Base-by-base conservation (phyloP, 2,329 filamentous ascomycete genomes). In the Eutypa lata region DNA sequence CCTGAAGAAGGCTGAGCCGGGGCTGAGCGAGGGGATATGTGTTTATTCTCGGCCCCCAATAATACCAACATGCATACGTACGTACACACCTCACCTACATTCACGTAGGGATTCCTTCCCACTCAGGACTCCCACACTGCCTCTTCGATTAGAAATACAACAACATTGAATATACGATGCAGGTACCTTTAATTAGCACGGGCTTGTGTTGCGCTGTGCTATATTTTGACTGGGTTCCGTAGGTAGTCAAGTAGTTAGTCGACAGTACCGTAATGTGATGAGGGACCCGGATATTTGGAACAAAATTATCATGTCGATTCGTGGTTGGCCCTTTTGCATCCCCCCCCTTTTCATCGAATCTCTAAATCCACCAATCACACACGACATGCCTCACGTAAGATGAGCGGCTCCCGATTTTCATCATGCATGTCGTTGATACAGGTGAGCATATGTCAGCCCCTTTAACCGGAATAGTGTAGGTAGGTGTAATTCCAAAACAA, bases 1-100 rank as follows among this genome's bases (percentile, higher is more conserved):
- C n/a, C n/a, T n/a, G n/a, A 47, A 42, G 47, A 53, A 53, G 63
- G 61, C 62, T 64, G 56, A 58, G 60, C 53, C 62, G 57, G 61
- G 62, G 59, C 62, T 62, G 56, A 59, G 50, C 10, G 26, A 5
- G 10, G 26, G 26, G 26, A 10, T 5, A 31, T 31, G 19, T 35
- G 50, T 53, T 28, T 47, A 49, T 50, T 43, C 31, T 54, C 46
- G 47, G 50, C 51, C 56, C 54, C 56, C 47, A 53, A 60, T 59
- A 59, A 58, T 57, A 53, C 40, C 38, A 40, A 40, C 26, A 5
- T 31, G 26, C 10, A 10, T 31, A 31, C 26, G 10, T 31, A 31
- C 26, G 10, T 31, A 31, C 10, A 31, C 10, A 31, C 26, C n/a
- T n/a, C n/a, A n/a, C n/a, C n/a, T n/a, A n/a, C n/a, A n/a, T n/a